Base-by-base conservation (phyloP, 768 basidiomycete genomes). In the Flagelloscypha sp. region DNA sequence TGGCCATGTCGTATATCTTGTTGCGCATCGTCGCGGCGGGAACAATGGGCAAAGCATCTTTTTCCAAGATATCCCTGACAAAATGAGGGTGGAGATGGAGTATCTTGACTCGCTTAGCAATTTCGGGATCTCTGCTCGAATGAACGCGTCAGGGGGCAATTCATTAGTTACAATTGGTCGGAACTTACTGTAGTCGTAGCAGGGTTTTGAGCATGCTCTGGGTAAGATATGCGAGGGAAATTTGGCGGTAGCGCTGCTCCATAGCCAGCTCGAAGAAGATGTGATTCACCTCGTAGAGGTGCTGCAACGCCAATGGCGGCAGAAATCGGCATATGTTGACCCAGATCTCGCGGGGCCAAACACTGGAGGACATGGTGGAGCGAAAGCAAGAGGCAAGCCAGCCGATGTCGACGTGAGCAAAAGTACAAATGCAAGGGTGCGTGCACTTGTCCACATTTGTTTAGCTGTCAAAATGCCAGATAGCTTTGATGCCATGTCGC, bases 81-180 rank as follows among this genome's bases (percentile, higher is more conserved):
- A 72, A 72, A 13, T 62, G 65, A 2, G 70, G 70, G 48, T 70
- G 67, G 12, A 71, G 52, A 37, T 70, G 65, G 1, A 72, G 49
- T 1, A 68, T 65, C 33, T 65, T 59, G 18, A 72, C 70, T 35
- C 68, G 62, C 46, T 57, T 59, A 1, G 70, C 68, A 3, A 72
- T 65, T 3, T 50, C 56, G 5, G 70, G 68, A 41, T 72, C 70
- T 45, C 70, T 70, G 39, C n/a, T n/a, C n/a, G n/a, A n/a, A n/a
- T n/a, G 12, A 32, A 10, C 10, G 15, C 36, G 9, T 2, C 15
- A 41, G 28, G 33, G 36, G 29, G 21, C 35, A 12, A 38, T 32
- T 30, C 7, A n/a, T n/a, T n/a, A 23, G 18, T 2, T 30, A 12
- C 12, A 19, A n/a, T 7, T 15, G n/a, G 30, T 4, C 22, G 33